Base-by-base conservation (phyloP, 2,329 filamentous ascomycete species). In the Westerdykella aurantiaca region DNA sequence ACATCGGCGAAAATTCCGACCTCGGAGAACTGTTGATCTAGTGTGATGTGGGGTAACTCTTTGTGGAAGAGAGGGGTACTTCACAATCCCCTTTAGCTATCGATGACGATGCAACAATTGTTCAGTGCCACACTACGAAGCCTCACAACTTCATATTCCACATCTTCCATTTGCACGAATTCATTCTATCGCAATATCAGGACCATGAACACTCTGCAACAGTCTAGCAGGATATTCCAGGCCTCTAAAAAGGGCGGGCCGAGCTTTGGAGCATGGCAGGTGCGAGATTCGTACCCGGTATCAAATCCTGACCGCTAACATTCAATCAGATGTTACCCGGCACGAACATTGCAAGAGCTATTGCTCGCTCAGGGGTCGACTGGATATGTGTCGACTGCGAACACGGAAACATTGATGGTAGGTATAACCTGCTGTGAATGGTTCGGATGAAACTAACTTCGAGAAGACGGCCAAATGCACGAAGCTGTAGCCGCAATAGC, bases 221-320 rank as follows among this genome's bases (percentile, higher is more conserved):
- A 72, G 50, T 70, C 72, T 37, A 80, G 78, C 52, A 72, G 73
- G 39, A 62, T 80, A 42, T 75, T 73, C 53, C 72, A 71, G 47
- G 73, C 73, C 12, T 68, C 80, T 41, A 67, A 71, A 48, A 71
- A 68, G 33, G 72, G 73, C 42, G 70, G 72, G 9, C 63, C 76
- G 29, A 71, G 69, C 14, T 78, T 78, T 45, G 77, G 77, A 46
- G 76, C 70, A 58, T 81, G 77, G 77, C 77, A 80, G 69, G 77
- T 78, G 64, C 53, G 23, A 14, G 29, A 6, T 42, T 18, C 14
- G 31, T 29, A 38, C 10, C 25, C 21, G 18, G 29, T 18, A 14
- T 21, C n/a, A 14, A 21, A 6, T 35, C 37, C 22, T 22, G 5
- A 33, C 9, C 21, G 14, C 11, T 12, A 34, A 17, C 21, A 16